phyloP scores from a whole-genome alignment of 2,329 filamentous ascomycete genomes.

The Monilinia fructigena region DNA sequence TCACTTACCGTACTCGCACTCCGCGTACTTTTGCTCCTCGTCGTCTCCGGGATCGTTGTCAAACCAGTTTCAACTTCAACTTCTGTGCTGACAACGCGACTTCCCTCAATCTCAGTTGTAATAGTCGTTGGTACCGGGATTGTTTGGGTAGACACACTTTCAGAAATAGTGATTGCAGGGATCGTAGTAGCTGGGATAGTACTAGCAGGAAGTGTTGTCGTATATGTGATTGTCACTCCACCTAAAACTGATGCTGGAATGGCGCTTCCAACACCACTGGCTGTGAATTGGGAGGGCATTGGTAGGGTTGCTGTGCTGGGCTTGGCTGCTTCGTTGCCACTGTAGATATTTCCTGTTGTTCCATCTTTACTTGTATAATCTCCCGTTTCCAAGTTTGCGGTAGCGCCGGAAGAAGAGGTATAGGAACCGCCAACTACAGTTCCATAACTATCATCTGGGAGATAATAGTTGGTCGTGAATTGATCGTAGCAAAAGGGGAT shows the following conservation, averaged over 20 bases:
- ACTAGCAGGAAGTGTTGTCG: conserved; percentile 33
- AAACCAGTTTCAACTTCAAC: not conserved
- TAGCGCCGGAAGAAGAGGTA: conserved; percentile 41
- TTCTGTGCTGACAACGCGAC: not conserved
- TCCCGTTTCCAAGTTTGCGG: conserved; percentile 47
- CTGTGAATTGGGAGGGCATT: conserved; percentile 48
- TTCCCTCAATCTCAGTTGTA: not conserved
- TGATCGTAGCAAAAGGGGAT: conserved; percentile 53
- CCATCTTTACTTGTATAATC: conserved; percentile 44
- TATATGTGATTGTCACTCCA: conserved; percentile 40
- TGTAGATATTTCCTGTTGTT: conserved; percentile 48
- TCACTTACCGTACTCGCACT: conserved; percentile 20
- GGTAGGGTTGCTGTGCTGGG: conserved; percentile 47
- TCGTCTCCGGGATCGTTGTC: conserved; percentile 30
- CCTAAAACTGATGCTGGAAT: conserved; percentile 48
- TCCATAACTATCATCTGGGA: conserved; percentile 48
- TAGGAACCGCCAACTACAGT: conserved; percentile 48
- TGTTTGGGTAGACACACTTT: not conserved
- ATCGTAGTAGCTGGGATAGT: conserved; percentile 26
- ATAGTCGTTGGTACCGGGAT: conserved; percentile 5
- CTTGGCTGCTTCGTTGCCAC: conserved; percentile 40
- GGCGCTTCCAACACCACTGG: conserved; percentile 46
- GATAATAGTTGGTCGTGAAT: conserved; percentile 51
- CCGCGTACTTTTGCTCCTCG: conserved; percentile 15
- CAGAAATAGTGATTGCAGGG: conserved; percentile 13